phyloP scores from a whole-genome alignment of 441 rosid genomes.

The Pelargonium myrrhifolium region DNA sequence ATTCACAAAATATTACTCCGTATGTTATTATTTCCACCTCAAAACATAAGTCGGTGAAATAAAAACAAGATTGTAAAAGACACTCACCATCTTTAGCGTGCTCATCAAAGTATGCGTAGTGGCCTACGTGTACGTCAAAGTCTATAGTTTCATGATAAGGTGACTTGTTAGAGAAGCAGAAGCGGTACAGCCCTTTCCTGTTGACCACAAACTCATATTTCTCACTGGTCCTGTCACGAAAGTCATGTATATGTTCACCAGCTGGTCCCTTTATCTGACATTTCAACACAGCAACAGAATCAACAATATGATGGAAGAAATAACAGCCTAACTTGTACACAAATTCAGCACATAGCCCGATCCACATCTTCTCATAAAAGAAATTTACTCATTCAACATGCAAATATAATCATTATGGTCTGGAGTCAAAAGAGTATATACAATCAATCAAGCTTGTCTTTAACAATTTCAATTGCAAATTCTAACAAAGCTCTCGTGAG shows the following conservation, averaged over 20 bases:
- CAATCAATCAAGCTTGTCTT: too few species aligned
- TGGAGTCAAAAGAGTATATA: too few species aligned
- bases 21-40: too few species aligned
- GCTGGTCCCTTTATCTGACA: slow-evolving; percentile 45
- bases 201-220: slow-evolving; percentile 47
- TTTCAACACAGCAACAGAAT: background rate
- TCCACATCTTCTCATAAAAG: background rate
- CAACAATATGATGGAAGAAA: background rate
- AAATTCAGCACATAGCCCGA: background rate
- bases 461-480: too few species aligned
- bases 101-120: slow-evolving; percentile 44
- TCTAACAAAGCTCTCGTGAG: too few species aligned
- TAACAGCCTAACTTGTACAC: background rate
- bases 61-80: background rate
- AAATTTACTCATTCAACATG: too few species aligned
- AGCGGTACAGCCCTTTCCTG: slow-evolving; percentile 45
- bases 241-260: slow-evolving; percentile 47
- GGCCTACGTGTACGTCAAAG: slow-evolving; percentile 51
- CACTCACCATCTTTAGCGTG: slow-evolving; percentile 58
- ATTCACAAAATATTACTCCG: background rate
- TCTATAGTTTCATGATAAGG: slow-evolving; percentile 56
- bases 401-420: too few species aligned
- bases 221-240: slow-evolving; percentile 41
- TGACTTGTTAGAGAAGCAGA: slow-evolving; percentile 59
- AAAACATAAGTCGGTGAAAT: too few species aligned